Evolutionary conservation across 176 grass and related monocot species (phyloP).

Genomic region (Eremochloa ophiuroides): DNA sequence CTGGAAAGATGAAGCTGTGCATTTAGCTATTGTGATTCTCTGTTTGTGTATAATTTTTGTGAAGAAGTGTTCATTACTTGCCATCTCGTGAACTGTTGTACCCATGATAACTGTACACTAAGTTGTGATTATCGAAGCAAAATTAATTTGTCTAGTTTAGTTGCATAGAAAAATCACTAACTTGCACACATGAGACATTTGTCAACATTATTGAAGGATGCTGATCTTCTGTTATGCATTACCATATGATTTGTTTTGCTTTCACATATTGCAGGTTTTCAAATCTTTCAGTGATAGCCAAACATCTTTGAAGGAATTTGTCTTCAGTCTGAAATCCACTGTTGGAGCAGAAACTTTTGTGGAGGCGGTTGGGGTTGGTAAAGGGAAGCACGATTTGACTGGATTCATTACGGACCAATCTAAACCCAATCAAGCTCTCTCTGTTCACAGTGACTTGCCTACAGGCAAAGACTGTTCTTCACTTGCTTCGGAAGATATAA

Average conservation of each 20-base stretch:
- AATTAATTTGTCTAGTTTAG: slow-evolving; percentile 15
- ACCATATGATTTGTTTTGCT: slow-evolving; percentile 16
- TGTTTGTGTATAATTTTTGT: neutral
- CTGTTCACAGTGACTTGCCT: slow-evolving; percentile 59
- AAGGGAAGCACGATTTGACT: slow-evolving; percentile 79
- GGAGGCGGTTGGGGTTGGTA: slow-evolving; percentile 68
- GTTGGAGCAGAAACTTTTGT: slow-evolving; percentile 65
- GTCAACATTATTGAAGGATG: neutral
- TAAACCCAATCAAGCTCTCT: slow-evolving; percentile 47
- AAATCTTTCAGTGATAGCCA: slow-evolving; percentile 56
- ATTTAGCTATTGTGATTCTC: slow-evolving; percentile 5
- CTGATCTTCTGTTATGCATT: slow-evolving; percentile 21
- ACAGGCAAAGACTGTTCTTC: slow-evolving; percentile 85
- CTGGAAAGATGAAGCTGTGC: neutral
- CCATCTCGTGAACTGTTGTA: neutral
- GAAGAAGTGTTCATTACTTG: neutral
- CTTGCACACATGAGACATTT: neutral
- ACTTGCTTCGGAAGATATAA: slow-evolving; percentile 73
- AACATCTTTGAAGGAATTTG: slow-evolving; percentile 64
- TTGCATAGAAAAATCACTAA: slow-evolving; percentile 10
- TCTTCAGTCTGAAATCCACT: slow-evolving; percentile 58
- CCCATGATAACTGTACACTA: neutral
- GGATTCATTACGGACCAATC: slow-evolving; percentile 53
- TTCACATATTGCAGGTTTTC: slow-evolving; percentile 51
- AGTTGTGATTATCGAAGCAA: neutral